Percentiles rank a stretch among this genome's conserved stretches.
Evolutionary conservation across 352 stramenopile genomes (phyloP).

Genomic region (Elongisporangium undulatum): DNA sequence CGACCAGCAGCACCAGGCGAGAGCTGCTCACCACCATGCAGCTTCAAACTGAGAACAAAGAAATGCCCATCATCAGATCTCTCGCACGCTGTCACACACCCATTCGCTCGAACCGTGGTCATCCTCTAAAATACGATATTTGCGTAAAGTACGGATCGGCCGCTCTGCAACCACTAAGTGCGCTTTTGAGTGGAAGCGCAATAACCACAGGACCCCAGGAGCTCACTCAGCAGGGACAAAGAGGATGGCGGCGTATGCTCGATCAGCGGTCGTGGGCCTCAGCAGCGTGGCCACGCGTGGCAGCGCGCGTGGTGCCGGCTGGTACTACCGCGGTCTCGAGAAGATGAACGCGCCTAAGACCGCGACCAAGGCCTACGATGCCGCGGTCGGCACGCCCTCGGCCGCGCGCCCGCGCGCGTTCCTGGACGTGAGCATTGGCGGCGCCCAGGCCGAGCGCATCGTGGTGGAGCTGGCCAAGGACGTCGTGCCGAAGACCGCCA

Average conservation of each 20-base stretch:
- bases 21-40: neutral
- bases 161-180: neutral
- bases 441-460: slow-evolving; percentile 66
- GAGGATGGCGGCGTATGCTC: slow-evolving; percentile 55
- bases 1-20: slow-evolving; percentile 24
- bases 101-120: neutral
- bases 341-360: slow-evolving; percentile 80
- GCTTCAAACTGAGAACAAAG: slow-evolving; percentile 19
- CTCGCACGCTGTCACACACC: too few species aligned
- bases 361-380: slow-evolving; percentile 57
- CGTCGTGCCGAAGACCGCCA: slow-evolving; percentile 67
- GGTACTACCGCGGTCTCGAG: slow-evolving; percentile 77
- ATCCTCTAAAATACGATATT: slow-evolving; percentile 6
- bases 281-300: slow-evolving; percentile 49
- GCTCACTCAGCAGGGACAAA: neutral
- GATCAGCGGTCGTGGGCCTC: slow-evolving; percentile 54
- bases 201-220: slow-evolving; percentile 16
- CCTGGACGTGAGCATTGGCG: slow-evolving; percentile 81
- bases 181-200: slow-evolving; percentile 23
- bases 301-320: slow-evolving; percentile 70
- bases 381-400: slow-evolving; percentile 44
- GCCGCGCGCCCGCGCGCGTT: slow-evolving; percentile 64
- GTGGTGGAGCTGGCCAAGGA: slow-evolving; percentile 82
- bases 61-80: neutral
- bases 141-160: slow-evolving; percentile 6